Evolutionary conservation across 805 yeast species (phyloP), one percentile per base, ranked within the genome.

Genomic region (Barnettozyma sucrosica): DNA sequence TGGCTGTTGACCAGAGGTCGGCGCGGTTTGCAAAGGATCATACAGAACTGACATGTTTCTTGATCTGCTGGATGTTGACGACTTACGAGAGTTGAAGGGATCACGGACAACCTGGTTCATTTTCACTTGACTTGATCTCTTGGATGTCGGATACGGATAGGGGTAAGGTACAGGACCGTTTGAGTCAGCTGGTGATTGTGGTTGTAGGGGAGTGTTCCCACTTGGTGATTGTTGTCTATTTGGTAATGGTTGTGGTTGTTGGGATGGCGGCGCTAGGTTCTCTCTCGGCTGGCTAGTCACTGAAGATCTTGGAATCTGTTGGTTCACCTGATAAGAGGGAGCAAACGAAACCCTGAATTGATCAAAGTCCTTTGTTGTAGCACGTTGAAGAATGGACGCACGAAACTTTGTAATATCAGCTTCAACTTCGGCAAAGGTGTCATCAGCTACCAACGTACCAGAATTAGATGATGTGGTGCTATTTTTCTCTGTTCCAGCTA

Each of bases 361-460:
- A 13, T 58, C 62, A 45, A 47, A 48, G 11, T 60, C 63, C 43
- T 54, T 55, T 3, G 55, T 30, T 13, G 57, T 57, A 4, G 63
- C 57, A 38, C 65, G 49, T 41, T 59, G 65, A 23, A 61, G 52
- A 9, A 59, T 56, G 11, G 63, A 50, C 4, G 59, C 49, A 51
- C 62, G 53, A 33, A 60, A 55, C 26, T 52, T 53, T 1, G 59
- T 55, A 36, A 61, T 52, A 19, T 56, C 63, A 13, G 45, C 19
- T 32, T 54, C 61, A 23, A 55, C 55, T 2, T 56, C 62, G 20
- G 49, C 51, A 7, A 52, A 20, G 2, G 55, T 24, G 16, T 28
- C 36, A 9, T 57, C 52, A 19, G 28, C 28, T 8, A 16, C 36
- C 8, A 30, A 34, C 39, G 44, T 41, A 8, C 32, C 44, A 7